Evolutionary conservation across 495 filamentous ascomycete species (phyloP), one percentile per base, ranked within the genome.

Genomic region (Monascus purpureus): DNA sequence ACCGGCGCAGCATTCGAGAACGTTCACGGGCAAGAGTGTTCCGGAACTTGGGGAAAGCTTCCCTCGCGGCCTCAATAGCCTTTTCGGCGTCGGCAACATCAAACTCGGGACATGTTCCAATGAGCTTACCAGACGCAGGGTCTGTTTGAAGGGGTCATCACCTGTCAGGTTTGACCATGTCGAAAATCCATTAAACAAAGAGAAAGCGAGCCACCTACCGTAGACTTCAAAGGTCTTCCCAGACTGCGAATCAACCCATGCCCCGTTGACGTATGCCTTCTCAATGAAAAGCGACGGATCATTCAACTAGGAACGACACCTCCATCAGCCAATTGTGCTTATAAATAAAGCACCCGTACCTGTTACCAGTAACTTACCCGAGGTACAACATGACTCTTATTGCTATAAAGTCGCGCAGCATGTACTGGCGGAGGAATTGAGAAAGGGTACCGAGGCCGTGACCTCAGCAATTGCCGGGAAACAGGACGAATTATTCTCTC

Each of bases 101-200:
- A 58, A 88, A 84, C 41, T 95, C 87, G 29, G 87, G 86, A 51
- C 77, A 79, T 12, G 71, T 82, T 38, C 81, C 82, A 43, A 95
- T 86, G 14, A 79, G 44, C 37, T 82, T 70, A 32, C 76, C 80
- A 14, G 80, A 82, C 7, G 82, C 74, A 1, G 87, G 87, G 50
- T 93, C 85, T 82, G 35, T 20, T 25, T 27, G 25, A 28, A 31
- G n/a, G 17, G 8, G 26, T 42, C 14, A 45, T 25, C 28, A 36
- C 25, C 35, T 29, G 7, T n/a, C n/a, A n/a, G 16, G 19, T 27
- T 30, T 13, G 25, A 13, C 22, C 9, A 31, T 12, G n/a, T n/a
- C n/a, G n/a, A n/a, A 11, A 27, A 12, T 6, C 25, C 6, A 12
- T 4, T n/a, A 27, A 6, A 27, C 4, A 13, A 11, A 22, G 4